A percentile compares a stretch with the other conserved stretches of the same genome.
Conservation (phyloP, 495 filamentous ascomycete genomes). For the Hyaloscypha bicolor region DNA sequence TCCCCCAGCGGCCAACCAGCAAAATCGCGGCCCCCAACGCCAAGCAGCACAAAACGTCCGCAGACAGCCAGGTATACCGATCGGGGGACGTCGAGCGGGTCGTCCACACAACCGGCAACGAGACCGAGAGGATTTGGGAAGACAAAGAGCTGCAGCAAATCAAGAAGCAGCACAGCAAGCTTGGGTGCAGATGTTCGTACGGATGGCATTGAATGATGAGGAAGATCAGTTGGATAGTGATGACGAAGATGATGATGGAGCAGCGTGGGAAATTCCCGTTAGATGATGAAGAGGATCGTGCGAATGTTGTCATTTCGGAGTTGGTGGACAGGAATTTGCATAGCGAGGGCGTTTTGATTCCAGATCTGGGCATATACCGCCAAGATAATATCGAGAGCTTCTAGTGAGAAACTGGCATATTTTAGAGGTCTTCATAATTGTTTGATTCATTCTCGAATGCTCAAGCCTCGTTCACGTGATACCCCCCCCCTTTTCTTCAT, state of each 20-base stretch:
- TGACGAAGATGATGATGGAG: conserved; percentile 33
- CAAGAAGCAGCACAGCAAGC: conserved; percentile 42
- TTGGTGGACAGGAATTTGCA: conserved; percentile 7
- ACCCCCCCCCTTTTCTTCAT: background rate
- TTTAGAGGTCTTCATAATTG: background rate
- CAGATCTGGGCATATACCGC: background rate
- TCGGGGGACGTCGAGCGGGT: background rate
- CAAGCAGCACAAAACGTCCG: background rate
- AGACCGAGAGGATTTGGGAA: background rate
- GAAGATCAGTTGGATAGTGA: conserved; percentile 50
- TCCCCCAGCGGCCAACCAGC: conserved; percentile 14
- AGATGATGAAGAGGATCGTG: conserved; percentile 8
- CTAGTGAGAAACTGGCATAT: background rate
- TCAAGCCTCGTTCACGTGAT: background rate
- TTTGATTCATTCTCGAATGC: background rate
- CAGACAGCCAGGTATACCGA: background rate
- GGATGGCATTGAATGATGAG: conserved; percentile 53
- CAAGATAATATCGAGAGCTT: background rate
- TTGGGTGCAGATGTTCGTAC: conserved; percentile 57
- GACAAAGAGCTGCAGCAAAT: background rate
- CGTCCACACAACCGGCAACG: background rate
- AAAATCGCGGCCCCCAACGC: conserved; percentile 6
- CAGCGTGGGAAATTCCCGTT: conserved; percentile 34
- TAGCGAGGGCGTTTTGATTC: conserved; percentile 13
- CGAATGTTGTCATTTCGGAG: background rate